These are phyloP conservation scores for Endocalyx cinctus DNA, from an alignment of 2,329 filamentous ascomycete species.

Conservation along the genomic window DNA sequence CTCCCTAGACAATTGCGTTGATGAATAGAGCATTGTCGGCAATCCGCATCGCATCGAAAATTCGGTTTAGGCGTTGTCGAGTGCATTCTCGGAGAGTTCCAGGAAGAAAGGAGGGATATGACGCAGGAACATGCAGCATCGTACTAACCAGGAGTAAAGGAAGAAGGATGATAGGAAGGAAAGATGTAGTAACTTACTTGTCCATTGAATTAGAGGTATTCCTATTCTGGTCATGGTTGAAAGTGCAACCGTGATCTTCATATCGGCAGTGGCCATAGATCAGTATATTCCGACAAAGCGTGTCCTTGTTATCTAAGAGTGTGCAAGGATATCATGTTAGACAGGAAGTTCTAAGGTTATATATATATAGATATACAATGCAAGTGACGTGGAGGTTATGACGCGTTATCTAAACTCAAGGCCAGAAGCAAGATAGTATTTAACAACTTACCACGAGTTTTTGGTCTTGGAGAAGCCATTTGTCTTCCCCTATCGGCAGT, in stretches of 20 bases:
- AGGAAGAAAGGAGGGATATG: no score
- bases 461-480: slow-evolving; percentile 31
- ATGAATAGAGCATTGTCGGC: no score
- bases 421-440: background rate
- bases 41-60: no score
- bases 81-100: no score
- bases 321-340: slow-evolving; percentile 13
- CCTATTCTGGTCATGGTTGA: slow-evolving; percentile 78
- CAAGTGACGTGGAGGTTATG: no score
- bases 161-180: background rate
- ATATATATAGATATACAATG: background rate
- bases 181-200: slow-evolving; percentile 21
- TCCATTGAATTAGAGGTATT: slow-evolving; percentile 33
- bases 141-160: no score
- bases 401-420: no score
- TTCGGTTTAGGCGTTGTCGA: no score
- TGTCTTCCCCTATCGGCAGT: slow-evolving; percentile 27
- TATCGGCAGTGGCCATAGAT: slow-evolving; percentile 93
- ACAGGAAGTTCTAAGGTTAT: background rate
- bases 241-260: slow-evolving; percentile 85
- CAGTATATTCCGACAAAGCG: slow-evolving; percentile 83
- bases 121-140: no score
- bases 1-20: no score
- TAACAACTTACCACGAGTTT: slow-evolving; percentile 29
- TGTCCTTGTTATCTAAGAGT: slow-evolving; percentile 73